Evolutionary conservation across 768 basidiomycete genomes (phyloP).

Genomic region (Boletales sp.): DNA sequence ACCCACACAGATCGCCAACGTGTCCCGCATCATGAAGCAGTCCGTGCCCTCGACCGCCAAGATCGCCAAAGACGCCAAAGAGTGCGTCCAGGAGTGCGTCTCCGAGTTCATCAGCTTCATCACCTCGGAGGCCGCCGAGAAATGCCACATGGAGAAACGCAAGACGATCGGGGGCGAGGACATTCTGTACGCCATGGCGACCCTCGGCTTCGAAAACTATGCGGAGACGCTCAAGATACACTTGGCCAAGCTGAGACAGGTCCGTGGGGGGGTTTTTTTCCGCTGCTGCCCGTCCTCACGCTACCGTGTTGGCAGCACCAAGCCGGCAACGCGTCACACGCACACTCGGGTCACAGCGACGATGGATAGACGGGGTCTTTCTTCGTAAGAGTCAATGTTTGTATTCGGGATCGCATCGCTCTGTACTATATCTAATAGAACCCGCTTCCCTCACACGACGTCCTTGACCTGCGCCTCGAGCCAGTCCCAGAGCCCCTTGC

Average conservation of each 20-base stretch:
- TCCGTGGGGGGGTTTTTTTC: too few relatives aligned
- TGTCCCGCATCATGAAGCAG: slow-evolving; percentile 96
- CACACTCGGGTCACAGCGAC: slow-evolving; percentile 22
- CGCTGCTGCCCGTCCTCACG: background rate
- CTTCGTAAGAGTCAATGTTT: too few relatives aligned
- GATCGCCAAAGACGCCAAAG: slow-evolving; percentile 97
- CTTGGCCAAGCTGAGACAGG: slow-evolving; percentile 85
- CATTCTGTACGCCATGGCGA: slow-evolving; percentile 90
- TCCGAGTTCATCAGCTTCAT: slow-evolving; percentile 99
- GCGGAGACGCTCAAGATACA: slow-evolving; percentile 91
- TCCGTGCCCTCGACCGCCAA: slow-evolving; percentile 88
- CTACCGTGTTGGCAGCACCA: slow-evolving; percentile 18
- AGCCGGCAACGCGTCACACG: slow-evolving; percentile 25
- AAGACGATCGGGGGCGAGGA: slow-evolving; percentile 99
- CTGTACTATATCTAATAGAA: too few relatives aligned
- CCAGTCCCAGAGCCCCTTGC: slow-evolving; percentile 42
- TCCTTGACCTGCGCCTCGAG: slow-evolving; percentile 42
- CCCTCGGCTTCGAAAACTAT: slow-evolving; percentile 93
- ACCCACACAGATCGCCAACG: slow-evolving; percentile 84
- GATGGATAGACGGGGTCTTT: slow-evolving; percentile 8
- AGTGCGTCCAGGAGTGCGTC: slow-evolving; percentile 97
- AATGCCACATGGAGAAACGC: slow-evolving; percentile 90
- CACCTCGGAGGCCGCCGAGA: slow-evolving; percentile 94
- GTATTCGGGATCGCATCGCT: too few relatives aligned
- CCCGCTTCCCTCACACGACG: slow-evolving; percentile 1